Evolutionary conservation across 441 rosid species (phyloP).

Genomic region (Populus tomentosa): DNA sequence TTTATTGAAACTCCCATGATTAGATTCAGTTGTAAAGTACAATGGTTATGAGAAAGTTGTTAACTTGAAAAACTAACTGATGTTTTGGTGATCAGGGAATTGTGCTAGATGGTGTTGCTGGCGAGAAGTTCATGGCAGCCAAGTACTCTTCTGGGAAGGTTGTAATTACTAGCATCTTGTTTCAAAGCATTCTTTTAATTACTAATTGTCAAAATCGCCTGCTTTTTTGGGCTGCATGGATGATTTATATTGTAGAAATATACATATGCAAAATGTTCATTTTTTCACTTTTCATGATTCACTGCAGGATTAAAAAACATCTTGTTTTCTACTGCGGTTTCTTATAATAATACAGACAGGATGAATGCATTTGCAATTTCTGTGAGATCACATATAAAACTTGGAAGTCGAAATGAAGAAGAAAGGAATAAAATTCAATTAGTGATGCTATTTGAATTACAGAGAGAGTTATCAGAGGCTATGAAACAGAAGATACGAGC

Average conservation of each 20-base stretch:
- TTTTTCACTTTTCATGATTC: slow-evolving; percentile 34
- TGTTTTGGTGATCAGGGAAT: slow-evolving; percentile 60
- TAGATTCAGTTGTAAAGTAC: background rate
- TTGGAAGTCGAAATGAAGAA: slow-evolving; percentile 40
- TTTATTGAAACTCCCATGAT: background rate
- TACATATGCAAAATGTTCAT: slow-evolving; percentile 26
- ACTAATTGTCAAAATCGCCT: background rate
- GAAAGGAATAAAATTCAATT: slow-evolving; percentile 43
- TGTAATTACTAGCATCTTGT: slow-evolving; percentile 9
- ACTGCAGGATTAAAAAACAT: slow-evolving; percentile 55
- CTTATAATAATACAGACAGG: slow-evolving; percentile 38
- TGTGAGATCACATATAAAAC: slow-evolving; percentile 31
- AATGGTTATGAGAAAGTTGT: background rate
- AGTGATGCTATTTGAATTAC: slow-evolving; percentile 53
- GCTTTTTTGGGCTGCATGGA: slow-evolving; percentile 10
- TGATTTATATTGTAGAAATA: slow-evolving; percentile 13
- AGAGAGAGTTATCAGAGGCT: slow-evolving; percentile 71
- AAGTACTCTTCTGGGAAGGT: slow-evolving; percentile 84
- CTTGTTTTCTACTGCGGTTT: slow-evolving; percentile 44
- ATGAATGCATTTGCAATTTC: slow-evolving; percentile 37
- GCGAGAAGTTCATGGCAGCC: slow-evolving; percentile 85
- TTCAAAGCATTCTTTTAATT: slow-evolving; percentile 5
- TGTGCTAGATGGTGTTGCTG: slow-evolving; percentile 42
- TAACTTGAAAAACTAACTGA: slow-evolving; percentile 15
- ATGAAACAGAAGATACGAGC: slow-evolving; percentile 92